Base-by-base conservation (phyloP, 495 filamentous ascomycete species). In the Lasiosphaeria miniovina region DNA sequence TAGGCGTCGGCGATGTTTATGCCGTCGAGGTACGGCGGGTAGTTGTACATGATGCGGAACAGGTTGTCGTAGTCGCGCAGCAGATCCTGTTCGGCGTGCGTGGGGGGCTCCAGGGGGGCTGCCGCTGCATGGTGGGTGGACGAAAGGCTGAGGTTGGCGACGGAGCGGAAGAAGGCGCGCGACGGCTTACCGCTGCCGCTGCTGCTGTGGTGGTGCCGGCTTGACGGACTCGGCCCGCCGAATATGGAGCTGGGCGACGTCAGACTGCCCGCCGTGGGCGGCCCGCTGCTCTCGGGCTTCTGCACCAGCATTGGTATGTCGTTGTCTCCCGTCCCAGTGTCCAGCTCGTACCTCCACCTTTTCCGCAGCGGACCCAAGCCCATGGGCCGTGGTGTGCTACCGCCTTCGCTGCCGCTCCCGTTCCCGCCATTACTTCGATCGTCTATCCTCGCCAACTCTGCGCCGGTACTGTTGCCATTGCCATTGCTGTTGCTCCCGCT, bases 21-120 rank as follows among this genome's bases (percentile, higher is more conserved):
- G 24, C 81, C 81, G 75, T 95, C 90, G 35, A 97, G 82, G 4
- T 81, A 65, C 0, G 92, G 91, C 3, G 91, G 77, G 69, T 95
- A 88, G 71, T 96, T 96, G 77, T 96, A 96, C 78, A 96, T 95
- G 50, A 92, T 84, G 56, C 91, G 88, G 71, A 96, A 90, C 55
- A 96, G 81, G 74, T 96, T 96, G 71, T 96, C 91, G 71, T 96
- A 96, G 71, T 94, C 90, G 50, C 89, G 88, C 38, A 96, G 75
- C 32, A 90, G 78, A 51, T 95, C 88, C 60, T 86, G 80, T 54
- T 86, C 81, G 52, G 75, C 74, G 41, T 73, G 76, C 0, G 78
- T 71, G 10, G 78, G 70, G 10, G 82, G 74, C 10, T 75, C 75
- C 36, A 76, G 71, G 32, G 63, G 60, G 1, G 62, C 63, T 4